These are phyloP conservation scores for Suillus subalutaceus DNA, from an alignment of 768 basidiomycete species.

Conservation along the genomic window DNA sequence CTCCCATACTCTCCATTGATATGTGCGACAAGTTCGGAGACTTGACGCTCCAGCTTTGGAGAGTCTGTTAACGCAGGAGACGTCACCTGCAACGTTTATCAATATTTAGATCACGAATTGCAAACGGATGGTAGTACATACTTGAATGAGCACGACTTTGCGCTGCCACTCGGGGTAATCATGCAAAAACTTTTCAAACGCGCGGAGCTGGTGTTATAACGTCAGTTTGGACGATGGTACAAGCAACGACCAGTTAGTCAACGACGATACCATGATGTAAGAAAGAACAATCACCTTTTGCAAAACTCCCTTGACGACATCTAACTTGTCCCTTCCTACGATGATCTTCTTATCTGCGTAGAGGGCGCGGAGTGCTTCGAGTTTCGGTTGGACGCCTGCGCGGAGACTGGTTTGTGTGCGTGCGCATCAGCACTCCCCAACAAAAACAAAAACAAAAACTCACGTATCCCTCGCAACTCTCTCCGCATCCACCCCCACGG, in stretches of 20 bases:
- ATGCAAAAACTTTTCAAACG: slow-evolving; percentile 91
- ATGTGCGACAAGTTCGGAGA: slow-evolving; percentile 91
- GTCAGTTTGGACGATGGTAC: neutral
- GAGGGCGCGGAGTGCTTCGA: slow-evolving; percentile 77
- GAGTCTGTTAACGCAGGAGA: slow-evolving; percentile 91
- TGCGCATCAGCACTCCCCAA: neutral
- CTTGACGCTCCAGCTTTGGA: slow-evolving; percentile 89
- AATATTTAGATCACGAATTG: neutral
- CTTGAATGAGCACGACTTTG: slow-evolving; percentile 73
- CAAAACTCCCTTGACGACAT: slow-evolving; percentile 96
- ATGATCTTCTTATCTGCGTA: slow-evolving; percentile 99
- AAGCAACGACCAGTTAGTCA: neutral
- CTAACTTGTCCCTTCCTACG: slow-evolving; percentile 95
- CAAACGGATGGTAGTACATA: neutral
- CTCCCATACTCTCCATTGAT: slow-evolving; percentile 97
- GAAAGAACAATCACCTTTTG: slow-evolving; percentile 69
- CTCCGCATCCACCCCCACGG: slow-evolving; percentile 94
- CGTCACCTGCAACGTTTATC: slow-evolving; percentile 74
- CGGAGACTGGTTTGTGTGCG: slow-evolving; percentile 46
- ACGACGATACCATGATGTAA: neutral
- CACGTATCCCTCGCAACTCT: slow-evolving; percentile 82
- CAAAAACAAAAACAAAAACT: slow-evolving; percentile 26
- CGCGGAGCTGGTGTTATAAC: slow-evolving; percentile 65
- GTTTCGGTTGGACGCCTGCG: slow-evolving; percentile 87
- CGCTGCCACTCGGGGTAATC: slow-evolving; percentile 97